Base-by-base conservation (phyloP, 306 rosid genomes). In the Inga leiocalycina region DNA sequence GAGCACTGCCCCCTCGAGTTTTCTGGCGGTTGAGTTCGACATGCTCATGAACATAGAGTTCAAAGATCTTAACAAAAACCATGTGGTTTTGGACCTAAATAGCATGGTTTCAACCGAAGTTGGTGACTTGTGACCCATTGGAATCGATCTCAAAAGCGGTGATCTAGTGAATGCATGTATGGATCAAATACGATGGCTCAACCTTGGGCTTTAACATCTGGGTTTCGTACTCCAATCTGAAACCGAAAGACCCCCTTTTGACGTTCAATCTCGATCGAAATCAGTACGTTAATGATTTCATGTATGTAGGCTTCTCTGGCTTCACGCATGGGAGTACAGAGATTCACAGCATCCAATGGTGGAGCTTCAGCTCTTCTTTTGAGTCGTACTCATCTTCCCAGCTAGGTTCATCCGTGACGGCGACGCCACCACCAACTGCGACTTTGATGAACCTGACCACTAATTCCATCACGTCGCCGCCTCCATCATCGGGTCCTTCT, bases 261-360 rank as follows among this genome's bases (percentile, higher is more conserved):
- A 80, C 94, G 1, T 77, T 84, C 85, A 82, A 27, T 73, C 90
- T 97, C 27, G 98, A 97, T 65, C 93, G 86, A 54, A 93, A 86
- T 73, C 89, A 71, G 88, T 94, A 81, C 65, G 88, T 94, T 68
- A 87, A 80, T 73, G 99, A 97, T 56, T 94, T 97, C 57, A 94
- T 94, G 98, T 97, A 91, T 35, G 99, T 97, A 52, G 99, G 99
- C 19, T 97, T 97, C 79, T 94, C 99, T 59, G 99, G 90, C 74
- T 94, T 98, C 14, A 97, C 99, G 2, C 99, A 97, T 66, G 98
- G 98, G 15, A 97, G 99, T 82, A 97, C 99, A 0, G 99, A 97
- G 88, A 76, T 78, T 78, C 99, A 97, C 86, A 89, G 89, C 44
- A 71, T 97, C 1, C 92, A 92, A 11, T 97, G 99, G 99, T 97